These are phyloP conservation scores for Cyclotella baltica DNA, from an alignment of 108 stramenopile species.

Conservation along the genomic window DNA sequence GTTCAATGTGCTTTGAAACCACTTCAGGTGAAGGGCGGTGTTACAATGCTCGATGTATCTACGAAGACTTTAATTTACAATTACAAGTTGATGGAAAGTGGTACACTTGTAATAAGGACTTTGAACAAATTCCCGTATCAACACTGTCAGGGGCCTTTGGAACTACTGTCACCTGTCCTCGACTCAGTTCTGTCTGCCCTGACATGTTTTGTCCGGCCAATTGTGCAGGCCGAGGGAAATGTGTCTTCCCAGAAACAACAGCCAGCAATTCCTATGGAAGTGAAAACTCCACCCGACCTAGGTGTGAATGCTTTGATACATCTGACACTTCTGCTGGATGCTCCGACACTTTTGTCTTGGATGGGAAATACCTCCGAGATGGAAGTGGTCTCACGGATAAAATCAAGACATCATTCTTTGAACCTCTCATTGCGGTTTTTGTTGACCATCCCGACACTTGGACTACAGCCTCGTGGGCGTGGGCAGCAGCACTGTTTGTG, in stretches of 20 bases:
- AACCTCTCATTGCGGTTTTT: constrained; percentile 86
- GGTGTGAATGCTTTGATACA: constrained; percentile 83
- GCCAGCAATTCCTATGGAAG: constrained; percentile 29
- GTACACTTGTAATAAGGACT: constrained; percentile 75
- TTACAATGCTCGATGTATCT: constrained; percentile 73
- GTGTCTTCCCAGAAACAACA: constrained; percentile 62
- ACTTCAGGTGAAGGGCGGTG: constrained; percentile 74
- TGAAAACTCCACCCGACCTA: constrained; percentile 44
- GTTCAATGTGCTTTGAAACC: constrained; percentile 76
- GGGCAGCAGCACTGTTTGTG: constrained; percentile 82
- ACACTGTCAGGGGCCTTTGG: constrained; percentile 45
- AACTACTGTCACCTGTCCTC: constrained; percentile 53
- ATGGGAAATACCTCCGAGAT: constrained; percentile 77
- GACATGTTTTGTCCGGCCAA: constrained; percentile 86
- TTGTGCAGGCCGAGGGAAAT: constrained; percentile 84
- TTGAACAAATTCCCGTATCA: constrained; percentile 64
- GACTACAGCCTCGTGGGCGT: constrained; percentile 83
- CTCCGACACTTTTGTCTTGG: constrained; percentile 73
- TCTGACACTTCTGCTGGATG: constrained; percentile 79
- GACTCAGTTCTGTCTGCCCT: constrained; percentile 75
- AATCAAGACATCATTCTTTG: constrained; percentile 82
- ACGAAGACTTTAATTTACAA: constrained; percentile 46
- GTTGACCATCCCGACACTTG: constrained; percentile 87
- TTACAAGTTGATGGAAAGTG: constrained; percentile 66
- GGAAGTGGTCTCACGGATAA: constrained; percentile 68